Evolutionary conservation across 768 basidiomycete genomes (phyloP).

Genomic region (Tricholoma matsutake): DNA sequence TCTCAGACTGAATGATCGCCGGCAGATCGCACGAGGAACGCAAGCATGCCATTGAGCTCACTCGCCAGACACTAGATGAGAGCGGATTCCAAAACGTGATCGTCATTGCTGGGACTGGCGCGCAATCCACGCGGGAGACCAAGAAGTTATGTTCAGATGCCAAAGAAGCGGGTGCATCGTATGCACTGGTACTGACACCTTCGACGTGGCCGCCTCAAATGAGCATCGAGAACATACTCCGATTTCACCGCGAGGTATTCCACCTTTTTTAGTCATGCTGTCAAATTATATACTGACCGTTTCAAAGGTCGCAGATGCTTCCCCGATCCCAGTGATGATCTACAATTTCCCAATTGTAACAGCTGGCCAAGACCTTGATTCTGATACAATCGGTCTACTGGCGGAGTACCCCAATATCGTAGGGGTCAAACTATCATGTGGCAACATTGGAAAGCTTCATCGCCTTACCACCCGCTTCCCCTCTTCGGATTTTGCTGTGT

Average conservation of each 20-base stretch:
- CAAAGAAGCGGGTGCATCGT: slow-evolving; percentile 78
- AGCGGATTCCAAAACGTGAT: slow-evolving; percentile 65
- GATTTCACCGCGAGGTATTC: slow-evolving; percentile 62
- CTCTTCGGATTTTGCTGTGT: slow-evolving; percentile 58
- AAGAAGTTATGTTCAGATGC: slow-evolving; percentile 67
- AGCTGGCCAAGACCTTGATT: slow-evolving; percentile 81
- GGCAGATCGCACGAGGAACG: slow-evolving; percentile 63
- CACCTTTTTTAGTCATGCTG: neutral
- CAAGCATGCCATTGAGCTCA: slow-evolving; percentile 56
- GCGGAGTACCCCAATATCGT: slow-evolving; percentile 82
- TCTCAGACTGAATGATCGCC: neutral
- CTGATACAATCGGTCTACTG: slow-evolving; percentile 66
- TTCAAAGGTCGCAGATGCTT: slow-evolving; percentile 59
- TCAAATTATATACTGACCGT: neutral
- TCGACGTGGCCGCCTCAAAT: slow-evolving; percentile 69
- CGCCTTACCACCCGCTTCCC: slow-evolving; percentile 63
- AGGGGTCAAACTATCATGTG: slow-evolving; percentile 83
- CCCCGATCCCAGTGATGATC: slow-evolving; percentile 71
- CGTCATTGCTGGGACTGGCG: slow-evolving; percentile 83
- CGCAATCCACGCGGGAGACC: slow-evolving; percentile 76
- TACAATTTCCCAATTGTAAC: slow-evolving; percentile 87
- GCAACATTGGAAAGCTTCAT: slow-evolving; percentile 79
- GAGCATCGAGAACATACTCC: slow-evolving; percentile 58
- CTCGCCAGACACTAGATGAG: slow-evolving; percentile 68
- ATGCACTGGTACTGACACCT: slow-evolving; percentile 71